Evolutionary conservation across 768 basidiomycete species (phyloP).

Genomic region (Solioccasus polychromus): DNA sequence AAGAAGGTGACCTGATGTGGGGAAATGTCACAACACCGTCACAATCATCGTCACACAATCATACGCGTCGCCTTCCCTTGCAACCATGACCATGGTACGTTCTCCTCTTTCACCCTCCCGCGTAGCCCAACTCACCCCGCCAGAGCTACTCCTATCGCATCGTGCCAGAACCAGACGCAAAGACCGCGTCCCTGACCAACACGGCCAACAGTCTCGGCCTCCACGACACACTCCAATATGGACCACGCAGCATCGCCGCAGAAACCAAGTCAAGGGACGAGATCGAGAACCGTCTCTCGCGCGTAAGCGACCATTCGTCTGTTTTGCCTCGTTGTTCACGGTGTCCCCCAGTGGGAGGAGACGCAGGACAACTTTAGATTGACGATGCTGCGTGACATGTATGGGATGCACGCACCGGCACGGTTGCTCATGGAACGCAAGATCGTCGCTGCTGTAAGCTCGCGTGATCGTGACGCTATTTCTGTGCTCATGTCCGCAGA

Average conservation of each 20-base stretch:
- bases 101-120: not conserved
- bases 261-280: slow-evolving; percentile 62
- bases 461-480: not conserved
- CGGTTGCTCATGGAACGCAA: slow-evolving; percentile 92
- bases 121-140: slow-evolving; percentile 1
- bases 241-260: slow-evolving; percentile 75
- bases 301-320: slow-evolving; percentile 45
- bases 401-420: slow-evolving; percentile 87
- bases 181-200: slow-evolving; percentile 62
- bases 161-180: slow-evolving; percentile 52
- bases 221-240: slow-evolving; percentile 86
- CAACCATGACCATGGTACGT: slow-evolving; percentile 21
- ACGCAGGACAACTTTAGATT: slow-evolving; percentile 88
- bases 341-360: slow-evolving; percentile 74
- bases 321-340: not conserved
- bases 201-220: slow-evolving; percentile 76
- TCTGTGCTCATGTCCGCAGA: slow-evolving; percentile 38
- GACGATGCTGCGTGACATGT: slow-evolving; percentile 77
- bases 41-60: slow-evolving; percentile 25
- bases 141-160: slow-evolving; percentile 57
- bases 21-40: slow-evolving; percentile 28
- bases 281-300: slow-evolving; percentile 71
- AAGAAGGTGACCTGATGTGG: slow-evolving; percentile 12
- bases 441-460: slow-evolving; percentile 65
- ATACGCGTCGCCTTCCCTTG: slow-evolving; percentile 17